Percentiles rank a stretch among this genome's conserved stretches.
These are phyloP conservation scores for Rhodotorula toruloides DNA, from an alignment of 768 basidiomycete genomes.

Conservation along the genomic window DNA sequence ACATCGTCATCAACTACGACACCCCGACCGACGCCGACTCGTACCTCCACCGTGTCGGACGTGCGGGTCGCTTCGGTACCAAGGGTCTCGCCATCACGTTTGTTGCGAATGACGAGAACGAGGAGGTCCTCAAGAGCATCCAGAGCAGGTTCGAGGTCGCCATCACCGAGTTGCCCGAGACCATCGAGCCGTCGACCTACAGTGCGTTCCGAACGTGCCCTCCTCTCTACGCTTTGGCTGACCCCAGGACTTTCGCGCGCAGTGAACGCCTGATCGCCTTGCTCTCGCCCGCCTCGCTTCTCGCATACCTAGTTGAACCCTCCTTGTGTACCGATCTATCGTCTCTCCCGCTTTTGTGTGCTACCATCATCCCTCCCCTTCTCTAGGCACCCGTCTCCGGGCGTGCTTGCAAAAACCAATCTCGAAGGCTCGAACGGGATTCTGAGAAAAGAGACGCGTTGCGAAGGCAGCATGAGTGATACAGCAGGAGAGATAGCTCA, in stretches of 20 bases:
- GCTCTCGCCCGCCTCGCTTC: too few species aligned
- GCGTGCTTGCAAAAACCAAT: too few species aligned
- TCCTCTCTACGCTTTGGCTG: not conserved
- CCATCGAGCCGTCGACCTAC: constrained; percentile 90
- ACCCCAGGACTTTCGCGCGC: not conserved
- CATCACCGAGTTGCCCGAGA: constrained; percentile 87
- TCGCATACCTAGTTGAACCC: too few species aligned
- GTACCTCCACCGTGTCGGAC: constrained; percentile 96
- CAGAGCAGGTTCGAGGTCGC: constrained; percentile 97
- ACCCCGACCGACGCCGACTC: constrained; percentile 95
- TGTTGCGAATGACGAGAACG: constrained; percentile 83
- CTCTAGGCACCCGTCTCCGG: too few species aligned
- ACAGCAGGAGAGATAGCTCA: not conserved
- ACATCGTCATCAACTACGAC: constrained; percentile 97
- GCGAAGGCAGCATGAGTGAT: too few species aligned
- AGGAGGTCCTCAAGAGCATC: constrained; percentile 88
- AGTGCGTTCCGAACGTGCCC: constrained; percentile 45
- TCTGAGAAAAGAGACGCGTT: too few species aligned
- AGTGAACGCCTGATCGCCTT: not conserved
- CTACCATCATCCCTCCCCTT: too few species aligned
- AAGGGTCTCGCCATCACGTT: constrained; percentile 98
- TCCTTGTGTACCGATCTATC: too few species aligned
- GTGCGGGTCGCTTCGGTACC: constrained; percentile 98
- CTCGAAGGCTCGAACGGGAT: too few species aligned
- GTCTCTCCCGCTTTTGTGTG: too few species aligned